Conservation (phyloP, 2,329 filamentous ascomycete genomes). For the Beauveria rudraprayagi region DNA sequence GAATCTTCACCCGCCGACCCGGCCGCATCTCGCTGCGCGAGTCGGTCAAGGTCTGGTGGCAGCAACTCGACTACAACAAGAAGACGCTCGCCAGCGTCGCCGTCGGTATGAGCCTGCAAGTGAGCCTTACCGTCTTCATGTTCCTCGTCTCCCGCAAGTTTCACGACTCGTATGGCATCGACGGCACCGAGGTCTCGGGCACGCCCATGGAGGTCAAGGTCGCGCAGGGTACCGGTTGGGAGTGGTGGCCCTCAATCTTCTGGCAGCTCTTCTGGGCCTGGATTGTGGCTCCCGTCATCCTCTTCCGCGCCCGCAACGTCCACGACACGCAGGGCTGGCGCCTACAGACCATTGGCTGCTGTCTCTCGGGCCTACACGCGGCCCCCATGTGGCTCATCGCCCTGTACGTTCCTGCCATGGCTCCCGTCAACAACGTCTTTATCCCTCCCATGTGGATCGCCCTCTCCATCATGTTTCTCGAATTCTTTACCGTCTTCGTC, state of each 20-base stretch:
- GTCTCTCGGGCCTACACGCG: conserved; percentile 47
- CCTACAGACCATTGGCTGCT: conserved; percentile 49
- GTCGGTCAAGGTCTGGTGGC: conserved; percentile 29
- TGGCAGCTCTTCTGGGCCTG: conserved; percentile 60
- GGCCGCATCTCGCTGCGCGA: conserved; percentile 17
- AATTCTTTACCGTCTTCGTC: conserved; percentile 56
- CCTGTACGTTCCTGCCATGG: conserved; percentile 43
- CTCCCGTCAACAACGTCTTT: conserved; percentile 44
- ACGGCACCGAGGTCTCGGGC: conserved; percentile 52
- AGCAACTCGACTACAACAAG: conserved; percentile 35
- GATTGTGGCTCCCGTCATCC: conserved; percentile 51
- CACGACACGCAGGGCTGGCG: conserved; percentile 60
- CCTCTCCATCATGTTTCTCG: conserved; percentile 53
- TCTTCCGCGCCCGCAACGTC: conserved; percentile 54
- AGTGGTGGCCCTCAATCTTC: conserved; percentile 60
- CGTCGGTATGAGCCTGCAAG: conserved; percentile 48
- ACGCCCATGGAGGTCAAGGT: conserved; percentile 42
- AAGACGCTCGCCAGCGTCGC: conserved; percentile 43
- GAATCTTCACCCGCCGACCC: conserved; percentile 15
- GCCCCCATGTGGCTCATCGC: conserved; percentile 61
- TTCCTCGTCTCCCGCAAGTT: conserved; percentile 59
- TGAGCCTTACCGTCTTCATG: conserved; percentile 49
- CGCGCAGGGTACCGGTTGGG: conserved; percentile 47
- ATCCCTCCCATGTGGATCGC: conserved; percentile 57
- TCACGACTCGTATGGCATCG: conserved; percentile 51